Evolutionary conservation across 805 yeast genomes (phyloP).

Genomic region (Ogataea philodendri): DNA sequence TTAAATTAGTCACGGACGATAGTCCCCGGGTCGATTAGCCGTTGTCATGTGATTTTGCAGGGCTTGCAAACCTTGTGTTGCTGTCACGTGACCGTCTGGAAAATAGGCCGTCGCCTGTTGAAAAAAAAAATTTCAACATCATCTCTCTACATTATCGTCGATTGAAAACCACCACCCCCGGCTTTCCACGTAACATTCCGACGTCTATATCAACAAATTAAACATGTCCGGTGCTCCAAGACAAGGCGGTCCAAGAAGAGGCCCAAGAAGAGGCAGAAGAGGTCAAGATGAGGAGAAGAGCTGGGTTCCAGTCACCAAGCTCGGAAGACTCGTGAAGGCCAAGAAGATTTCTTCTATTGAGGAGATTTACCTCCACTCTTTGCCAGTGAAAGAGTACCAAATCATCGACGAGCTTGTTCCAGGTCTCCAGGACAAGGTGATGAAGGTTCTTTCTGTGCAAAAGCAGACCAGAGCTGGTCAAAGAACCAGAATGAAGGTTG

Average conservation of each 20-base stretch:
- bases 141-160: conserved; percentile 41
- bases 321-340: conserved; percentile 99
- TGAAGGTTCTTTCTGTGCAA: conserved; percentile 99
- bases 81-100: conserved; percentile 3
- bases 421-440: conserved; percentile 94
- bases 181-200: conserved; percentile 73
- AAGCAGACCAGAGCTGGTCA: conserved; percentile 99
- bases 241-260: conserved; percentile 52
- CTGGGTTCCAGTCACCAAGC: conserved; percentile 99
- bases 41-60: conserved; percentile 6
- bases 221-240: conserved; percentile 48
- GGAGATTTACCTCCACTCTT: conserved; percentile 98
- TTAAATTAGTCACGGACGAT: conserved; percentile 13
- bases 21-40: conserved; percentile 11
- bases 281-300: conserved; percentile 94
- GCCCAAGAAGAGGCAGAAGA: conserved; percentile 64
- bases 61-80: conserved; percentile 1
- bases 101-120: conserved; percentile 1
- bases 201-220: conserved; percentile 28
- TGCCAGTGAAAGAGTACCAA: conserved; percentile 99
- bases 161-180: conserved; percentile 68
- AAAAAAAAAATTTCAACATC: conserved; percentile 4
- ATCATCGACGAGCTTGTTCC: conserved; percentile 96
- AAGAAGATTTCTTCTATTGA: conserved; percentile 95
- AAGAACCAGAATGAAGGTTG: conserved; percentile 99